Conservation (phyloP, 768 basidiomycete genomes). For the Podaxis sp. region DNA sequence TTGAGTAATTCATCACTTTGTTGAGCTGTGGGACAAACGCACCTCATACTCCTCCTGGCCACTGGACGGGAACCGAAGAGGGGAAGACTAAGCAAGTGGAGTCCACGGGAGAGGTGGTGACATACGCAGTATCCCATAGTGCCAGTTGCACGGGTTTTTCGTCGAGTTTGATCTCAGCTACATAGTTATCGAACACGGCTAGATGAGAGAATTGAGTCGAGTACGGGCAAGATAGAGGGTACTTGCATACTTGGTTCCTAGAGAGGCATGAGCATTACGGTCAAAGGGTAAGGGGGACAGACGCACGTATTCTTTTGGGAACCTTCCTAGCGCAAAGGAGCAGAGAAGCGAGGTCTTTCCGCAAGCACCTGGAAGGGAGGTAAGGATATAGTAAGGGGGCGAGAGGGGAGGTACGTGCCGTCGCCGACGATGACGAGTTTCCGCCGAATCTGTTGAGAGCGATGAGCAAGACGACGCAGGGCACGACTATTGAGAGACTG, state of each 20-base stretch:
- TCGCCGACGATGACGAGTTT: conserved; percentile 98
- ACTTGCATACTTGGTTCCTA: conserved; percentile 58
- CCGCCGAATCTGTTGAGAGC: conserved; percentile 68
- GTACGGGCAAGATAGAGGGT: conserved; percentile 18
- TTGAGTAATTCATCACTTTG: not conserved
- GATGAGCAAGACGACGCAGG: conserved; percentile 16
- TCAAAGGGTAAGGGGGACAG: conserved; percentile 11
- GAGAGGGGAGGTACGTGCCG: conserved; percentile 50
- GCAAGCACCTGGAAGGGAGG: conserved; percentile 67
- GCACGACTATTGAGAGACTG: conserved; percentile 26
- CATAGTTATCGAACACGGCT: conserved; percentile 99
- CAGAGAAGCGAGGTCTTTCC: conserved; percentile 93
- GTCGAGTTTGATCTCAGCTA: conserved; percentile 96
- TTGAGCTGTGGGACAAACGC: conserved; percentile 14
- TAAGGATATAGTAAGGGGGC: conserved; percentile 20
- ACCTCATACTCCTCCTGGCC: conserved; percentile 99
- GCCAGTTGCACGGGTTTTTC: conserved; percentile 97
- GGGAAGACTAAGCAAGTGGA: conserved; percentile 14
- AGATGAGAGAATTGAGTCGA: conserved; percentile 19
- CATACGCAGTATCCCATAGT: conserved; percentile 98
- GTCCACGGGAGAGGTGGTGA: conserved; percentile 22
- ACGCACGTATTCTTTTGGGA: conserved; percentile 94
- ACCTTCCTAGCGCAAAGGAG: conserved; percentile 92
- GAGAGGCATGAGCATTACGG: conserved; percentile 13
- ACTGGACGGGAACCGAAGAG: conserved; percentile 37